phyloP scores from a whole-genome alignment of 257 asterid genomes.

The Plectranthus barbatus region DNA sequence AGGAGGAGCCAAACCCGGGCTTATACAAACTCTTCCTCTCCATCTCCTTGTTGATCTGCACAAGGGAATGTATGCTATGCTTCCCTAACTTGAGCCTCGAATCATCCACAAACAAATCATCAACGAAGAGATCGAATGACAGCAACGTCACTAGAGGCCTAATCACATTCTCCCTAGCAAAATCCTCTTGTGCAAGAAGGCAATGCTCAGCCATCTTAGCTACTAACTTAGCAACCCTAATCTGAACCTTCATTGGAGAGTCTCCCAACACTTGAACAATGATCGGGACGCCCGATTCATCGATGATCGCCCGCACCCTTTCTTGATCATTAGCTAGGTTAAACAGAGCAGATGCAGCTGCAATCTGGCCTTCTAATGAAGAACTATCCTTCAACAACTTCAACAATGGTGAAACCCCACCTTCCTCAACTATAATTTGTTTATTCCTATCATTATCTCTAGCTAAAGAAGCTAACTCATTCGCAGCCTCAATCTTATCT shows the following conservation, averaged over 20 bases:
- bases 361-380: conserved; percentile 54
- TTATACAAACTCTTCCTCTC: conserved; percentile 37
- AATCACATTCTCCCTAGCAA: conserved; percentile 72
- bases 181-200: conserved; percentile 56
- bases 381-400: conserved; percentile 57
- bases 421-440: conserved; percentile 74
- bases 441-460: conserved; percentile 77
- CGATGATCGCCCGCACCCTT: conserved; percentile 40
- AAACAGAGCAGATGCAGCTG: conserved; percentile 49
- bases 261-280: conserved; percentile 57
- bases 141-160: conserved; percentile 66
- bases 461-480: conserved; percentile 60
- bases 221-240: conserved; percentile 51
- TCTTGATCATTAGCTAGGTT: conserved; percentile 50
- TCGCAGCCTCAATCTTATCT: conserved; percentile 64
- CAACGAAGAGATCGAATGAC: conserved; percentile 41
- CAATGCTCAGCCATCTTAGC: conserved; percentile 62
- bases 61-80: conserved; percentile 52
- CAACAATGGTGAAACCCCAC: conserved; percentile 58
- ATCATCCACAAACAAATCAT: conserved; percentile 35
- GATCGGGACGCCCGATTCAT: conserved; percentile 44
- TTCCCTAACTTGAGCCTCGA: conserved; percentile 26
- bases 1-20: conserved; percentile 34
- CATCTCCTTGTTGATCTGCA: conserved; percentile 67
- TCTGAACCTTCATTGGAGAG: conserved; percentile 64